Conservation (phyloP, 2,329 filamentous ascomycete genomes). For the Verticillium zaregamsianum region DNA sequence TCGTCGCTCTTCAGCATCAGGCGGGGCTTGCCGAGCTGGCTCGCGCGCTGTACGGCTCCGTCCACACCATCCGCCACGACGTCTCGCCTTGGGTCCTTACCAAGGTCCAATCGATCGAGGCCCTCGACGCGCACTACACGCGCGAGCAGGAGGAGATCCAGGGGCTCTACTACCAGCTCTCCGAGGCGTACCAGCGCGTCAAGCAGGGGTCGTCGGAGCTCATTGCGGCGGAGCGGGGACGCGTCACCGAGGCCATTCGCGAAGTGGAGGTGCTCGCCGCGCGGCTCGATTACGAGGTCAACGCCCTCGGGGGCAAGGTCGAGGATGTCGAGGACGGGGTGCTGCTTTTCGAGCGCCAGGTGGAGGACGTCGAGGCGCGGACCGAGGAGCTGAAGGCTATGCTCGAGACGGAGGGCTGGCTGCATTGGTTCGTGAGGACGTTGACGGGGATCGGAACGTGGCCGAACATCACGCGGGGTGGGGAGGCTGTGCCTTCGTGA, state of each 20-base stretch:
- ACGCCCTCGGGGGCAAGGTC: constrained; percentile 72
- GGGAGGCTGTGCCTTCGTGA: neutral
- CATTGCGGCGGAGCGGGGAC: constrained; percentile 63
- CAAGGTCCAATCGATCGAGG: constrained; percentile 52
- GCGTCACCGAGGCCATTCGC: constrained; percentile 66
- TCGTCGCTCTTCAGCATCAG: constrained; percentile 10
- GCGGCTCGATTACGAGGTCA: constrained; percentile 89
- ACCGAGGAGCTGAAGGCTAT: constrained; percentile 59
- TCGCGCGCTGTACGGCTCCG: constrained; percentile 46
- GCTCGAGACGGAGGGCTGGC: constrained; percentile 60
- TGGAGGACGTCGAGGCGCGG: constrained; percentile 63
- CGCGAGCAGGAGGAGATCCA: constrained; percentile 63
- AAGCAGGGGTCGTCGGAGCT: constrained; percentile 65
- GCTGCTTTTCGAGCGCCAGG: constrained; percentile 72
- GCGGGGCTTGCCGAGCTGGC: constrained; percentile 46
- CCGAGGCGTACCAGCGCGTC: constrained; percentile 66
- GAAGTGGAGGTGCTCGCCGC: constrained; percentile 78
- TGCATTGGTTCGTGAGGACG: constrained; percentile 60
- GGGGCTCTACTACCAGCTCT: constrained; percentile 62
- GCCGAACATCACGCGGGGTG: constrained; percentile 45
- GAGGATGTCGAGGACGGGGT: constrained; percentile 85
- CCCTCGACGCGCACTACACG: constrained; percentile 58
- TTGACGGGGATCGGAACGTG: constrained; percentile 57
- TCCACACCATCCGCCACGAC: constrained; percentile 46
- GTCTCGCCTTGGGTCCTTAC: constrained; percentile 58